Evolutionary conservation across 768 basidiomycete genomes (phyloP).

Genomic region (Russula lepida): DNA sequence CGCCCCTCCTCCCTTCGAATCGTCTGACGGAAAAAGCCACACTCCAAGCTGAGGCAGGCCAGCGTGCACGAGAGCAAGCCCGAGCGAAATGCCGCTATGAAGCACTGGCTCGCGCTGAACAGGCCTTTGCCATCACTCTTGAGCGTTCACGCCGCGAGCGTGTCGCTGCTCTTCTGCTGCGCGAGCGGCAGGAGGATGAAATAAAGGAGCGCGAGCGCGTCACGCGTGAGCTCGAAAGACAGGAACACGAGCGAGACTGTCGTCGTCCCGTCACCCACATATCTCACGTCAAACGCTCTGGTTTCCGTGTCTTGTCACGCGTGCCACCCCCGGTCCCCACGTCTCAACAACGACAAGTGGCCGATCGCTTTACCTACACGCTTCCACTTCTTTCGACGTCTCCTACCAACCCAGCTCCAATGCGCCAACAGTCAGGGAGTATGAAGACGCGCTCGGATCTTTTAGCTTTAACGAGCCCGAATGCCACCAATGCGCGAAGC

Average conservation of each 20-base stretch:
- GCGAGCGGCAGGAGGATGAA: slow-evolving; percentile 12
- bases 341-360: background rate
- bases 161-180: background rate
- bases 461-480: background rate
- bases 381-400: slow-evolving; percentile 11
- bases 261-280: background rate
- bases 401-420: background rate
- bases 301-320: slow-evolving; percentile 8
- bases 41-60: background rate
- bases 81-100: slow-evolving; percentile 14
- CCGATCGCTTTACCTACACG: slow-evolving; percentile 19
- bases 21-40: background rate
- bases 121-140: slow-evolving; percentile 7
- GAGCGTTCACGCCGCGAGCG: slow-evolving; percentile 19
- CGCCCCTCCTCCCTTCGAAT: background rate
- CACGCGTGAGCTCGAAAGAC: slow-evolving; percentile 7
- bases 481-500: slow-evolving; percentile 4
- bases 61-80: slow-evolving; percentile 7
- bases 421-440: slow-evolving; percentile 3
- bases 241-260: slow-evolving; percentile 10
- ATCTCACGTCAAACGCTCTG: background rate
- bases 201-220: slow-evolving; percentile 1
- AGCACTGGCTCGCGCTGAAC: slow-evolving; percentile 10
- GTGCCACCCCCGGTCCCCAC: background rate
- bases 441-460: slow-evolving; percentile 3